A percentile compares a stretch with the other conserved stretches of the same genome.
These are phyloP conservation scores for Myxozyma sirexii DNA, from an alignment of 805 yeast species.

Conservation along the genomic window DNA sequence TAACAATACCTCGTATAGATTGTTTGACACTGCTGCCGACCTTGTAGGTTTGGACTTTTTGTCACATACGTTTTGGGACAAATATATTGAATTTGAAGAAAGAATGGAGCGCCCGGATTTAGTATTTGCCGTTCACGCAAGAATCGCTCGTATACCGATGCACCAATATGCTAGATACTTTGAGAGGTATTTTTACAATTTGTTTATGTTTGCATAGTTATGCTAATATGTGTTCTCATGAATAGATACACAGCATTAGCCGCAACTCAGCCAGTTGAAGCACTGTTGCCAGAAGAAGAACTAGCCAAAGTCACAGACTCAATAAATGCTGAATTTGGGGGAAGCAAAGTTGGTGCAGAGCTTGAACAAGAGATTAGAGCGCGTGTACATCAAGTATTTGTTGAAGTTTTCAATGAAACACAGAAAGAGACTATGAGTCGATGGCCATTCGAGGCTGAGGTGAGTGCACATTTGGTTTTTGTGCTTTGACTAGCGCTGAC, in stretches of 20 bases:
- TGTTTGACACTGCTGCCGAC: constrained; percentile 53
- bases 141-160: constrained; percentile 57
- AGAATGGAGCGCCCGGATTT: constrained; percentile 47
- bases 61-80: constrained; percentile 83
- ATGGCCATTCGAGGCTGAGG: constrained; percentile 72
- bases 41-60: constrained; percentile 71
- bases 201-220: neutral
- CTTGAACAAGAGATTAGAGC: constrained; percentile 48
- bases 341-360: constrained; percentile 38
- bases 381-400: constrained; percentile 50
- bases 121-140: constrained; percentile 48
- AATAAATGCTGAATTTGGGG: constrained; percentile 8
- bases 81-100: constrained; percentile 64
- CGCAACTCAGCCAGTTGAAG: constrained; percentile 43
- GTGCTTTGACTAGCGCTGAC: neutral
- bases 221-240: neutral
- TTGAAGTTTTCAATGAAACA: constrained; percentile 49
- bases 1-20: constrained; percentile 2
- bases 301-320: constrained; percentile 40
- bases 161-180: constrained; percentile 85
- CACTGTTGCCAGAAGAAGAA: constrained; percentile 40
- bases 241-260: constrained; percentile 37
- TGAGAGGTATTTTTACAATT: constrained; percentile 41
- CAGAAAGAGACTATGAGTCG: constrained; percentile 58
- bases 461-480: neutral